These are phyloP conservation scores for Picochlorum sp. DNA, from an alignment of 139 green algal genomes.

Conservation along the genomic window DNA sequence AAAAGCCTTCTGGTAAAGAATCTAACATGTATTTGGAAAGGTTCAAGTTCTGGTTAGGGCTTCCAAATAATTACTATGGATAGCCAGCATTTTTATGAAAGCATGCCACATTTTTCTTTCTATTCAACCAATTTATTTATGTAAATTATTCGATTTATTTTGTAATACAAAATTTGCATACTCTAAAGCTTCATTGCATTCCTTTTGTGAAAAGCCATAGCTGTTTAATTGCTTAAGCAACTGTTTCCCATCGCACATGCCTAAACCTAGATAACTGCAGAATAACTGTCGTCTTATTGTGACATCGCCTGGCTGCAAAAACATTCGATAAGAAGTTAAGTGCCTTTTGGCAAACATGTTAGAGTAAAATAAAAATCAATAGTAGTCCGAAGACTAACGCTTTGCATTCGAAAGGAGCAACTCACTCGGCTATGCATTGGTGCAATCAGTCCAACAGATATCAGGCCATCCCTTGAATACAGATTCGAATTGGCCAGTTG, in stretches of 20 bases:
- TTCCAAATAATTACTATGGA: constrained; percentile 58
- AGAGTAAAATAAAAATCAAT: not conserved
- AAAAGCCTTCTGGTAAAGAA: not conserved
- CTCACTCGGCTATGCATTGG: constrained; percentile 9
- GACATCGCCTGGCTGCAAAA: constrained; percentile 8
- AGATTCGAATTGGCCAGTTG: not conserved
- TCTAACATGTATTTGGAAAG: constrained; percentile 37
- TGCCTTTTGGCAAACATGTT: not conserved
- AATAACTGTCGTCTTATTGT: constrained; percentile 6
- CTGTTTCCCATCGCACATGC: constrained; percentile 33
- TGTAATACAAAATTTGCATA: too few relatives aligned
- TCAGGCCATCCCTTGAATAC: constrained; percentile 21
- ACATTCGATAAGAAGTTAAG: not conserved
- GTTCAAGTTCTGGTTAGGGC: constrained; percentile 60
- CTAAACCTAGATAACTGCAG: constrained; percentile 18
- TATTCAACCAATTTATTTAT: not conserved
- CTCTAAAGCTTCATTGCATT: constrained; percentile 7
- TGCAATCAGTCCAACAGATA: constrained; percentile 13
- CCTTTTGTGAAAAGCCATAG: constrained; percentile 17
- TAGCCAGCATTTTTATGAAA: not conserved
- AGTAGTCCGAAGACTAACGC: not conserved
- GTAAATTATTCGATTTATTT: not conserved
- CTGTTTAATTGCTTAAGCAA: constrained; percentile 26
- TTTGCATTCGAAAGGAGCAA: not conserved
- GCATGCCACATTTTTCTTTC: not conserved